Base-by-base conservation (phyloP, 768 basidiomycete genomes). In the Coprinellus micaceus region DNA sequence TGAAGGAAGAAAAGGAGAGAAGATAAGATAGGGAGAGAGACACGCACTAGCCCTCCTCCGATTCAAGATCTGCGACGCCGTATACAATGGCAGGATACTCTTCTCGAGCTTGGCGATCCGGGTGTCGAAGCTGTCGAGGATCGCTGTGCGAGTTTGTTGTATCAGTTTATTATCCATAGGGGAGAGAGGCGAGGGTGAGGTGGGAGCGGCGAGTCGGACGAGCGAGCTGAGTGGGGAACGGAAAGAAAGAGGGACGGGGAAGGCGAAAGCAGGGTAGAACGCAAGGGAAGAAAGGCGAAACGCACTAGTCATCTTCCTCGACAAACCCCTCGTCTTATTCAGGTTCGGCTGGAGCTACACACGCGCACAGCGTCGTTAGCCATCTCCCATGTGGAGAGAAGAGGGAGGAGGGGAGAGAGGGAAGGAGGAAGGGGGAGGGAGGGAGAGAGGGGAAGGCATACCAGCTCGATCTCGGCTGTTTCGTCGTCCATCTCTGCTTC, bases 61-160 rank as follows among this genome's bases (percentile, higher is more conserved):
- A 54, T 90, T 92, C 53, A 93, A 68, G 12, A 86, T 75, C 66
- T 92, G 89, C 0, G 91, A 86, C 2, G 88, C 85, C 1, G 79
- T 81, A 63, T 94, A 90, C n/a, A 94, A 69, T 0, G 92, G 92
- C 13, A 89, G 67, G 52, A 94, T 91, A 2, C 90, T 87, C 62
- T 91, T 93, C 64, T 94, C 92, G 21, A 94, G 79, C 66, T 86
- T 89, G 40, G 88, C n/a, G n/a, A n/a, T n/a, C n/a, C n/a, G n/a
- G n/a, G n/a, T n/a, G n/a, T n/a, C n/a, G n/a, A n/a, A n/a, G 63
- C 87, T 91, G 59, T 88, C 85, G 49, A 94, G 77, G 62, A 93
- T 86, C 45, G 88, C 91, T 94, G 66, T 65, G 61, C 61, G 69
- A 59, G 58, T 60, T 76, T 53, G 75, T 73, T 59, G 64, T 49